Conservation (phyloP, 129 eudicot genomes). For the Lactuca sativa region DNA sequence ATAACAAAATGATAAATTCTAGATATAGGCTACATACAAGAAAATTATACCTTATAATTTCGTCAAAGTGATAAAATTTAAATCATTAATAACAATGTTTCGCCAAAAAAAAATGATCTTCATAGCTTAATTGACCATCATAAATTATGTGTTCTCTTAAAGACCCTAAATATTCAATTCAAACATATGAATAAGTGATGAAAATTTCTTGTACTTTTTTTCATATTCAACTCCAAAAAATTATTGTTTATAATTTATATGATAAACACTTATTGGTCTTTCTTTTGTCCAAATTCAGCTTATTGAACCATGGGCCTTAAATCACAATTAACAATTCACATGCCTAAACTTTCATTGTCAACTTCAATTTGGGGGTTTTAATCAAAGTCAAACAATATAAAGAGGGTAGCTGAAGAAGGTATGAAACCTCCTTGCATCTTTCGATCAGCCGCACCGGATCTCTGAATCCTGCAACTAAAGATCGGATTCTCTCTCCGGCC, state of each 20-base stretch:
- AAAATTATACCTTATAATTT: too few species aligned
- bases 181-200: too few species aligned
- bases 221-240: not conserved
- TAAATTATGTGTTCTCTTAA: too few species aligned
- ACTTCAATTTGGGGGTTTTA: slow-evolving; percentile 23
- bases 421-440: slow-evolving; percentile 20
- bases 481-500: slow-evolving; percentile 14
- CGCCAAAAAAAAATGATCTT: too few species aligned
- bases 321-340: not conserved
- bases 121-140: too few species aligned
- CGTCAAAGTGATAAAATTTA: too few species aligned
- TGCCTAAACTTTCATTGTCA: slow-evolving; percentile 24
- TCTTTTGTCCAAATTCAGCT: not conserved
- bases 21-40: too few species aligned
- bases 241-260: not conserved
- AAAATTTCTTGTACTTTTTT: too few species aligned
- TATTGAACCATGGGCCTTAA: not conserved
- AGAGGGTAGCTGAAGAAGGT: slow-evolving; percentile 1
- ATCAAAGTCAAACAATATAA: slow-evolving; percentile 33
- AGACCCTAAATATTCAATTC: too few species aligned
- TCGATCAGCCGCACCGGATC: slow-evolving; percentile 44
- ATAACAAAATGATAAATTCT: too few species aligned
- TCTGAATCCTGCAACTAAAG: slow-evolving; percentile 7
- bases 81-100: too few species aligned
- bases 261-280: not conserved